phyloP scores from a whole-genome alignment of 2,329 filamentous ascomycete species.

The Aspergillus jensenii region DNA sequence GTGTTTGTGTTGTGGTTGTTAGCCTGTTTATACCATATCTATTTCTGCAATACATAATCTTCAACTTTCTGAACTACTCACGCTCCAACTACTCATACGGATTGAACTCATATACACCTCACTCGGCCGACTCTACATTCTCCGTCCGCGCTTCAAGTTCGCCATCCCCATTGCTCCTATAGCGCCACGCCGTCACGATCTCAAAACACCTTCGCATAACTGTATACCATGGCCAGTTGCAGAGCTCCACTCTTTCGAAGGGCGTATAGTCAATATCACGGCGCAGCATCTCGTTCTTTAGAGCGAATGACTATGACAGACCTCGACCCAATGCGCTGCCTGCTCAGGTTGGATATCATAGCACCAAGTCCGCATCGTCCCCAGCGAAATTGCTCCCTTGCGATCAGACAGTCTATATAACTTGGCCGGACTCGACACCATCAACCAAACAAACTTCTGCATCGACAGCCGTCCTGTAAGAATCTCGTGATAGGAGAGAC shows the following conservation, averaged over 20 bases:
- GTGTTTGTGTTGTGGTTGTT: constrained; percentile 21
- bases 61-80: too few relatives aligned
- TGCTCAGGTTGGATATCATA: constrained; percentile 39
- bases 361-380: constrained; percentile 47
- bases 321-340: background rate
- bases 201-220: constrained; percentile 34
- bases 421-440: constrained; percentile 45
- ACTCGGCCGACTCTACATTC: too few relatives aligned
- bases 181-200: constrained; percentile 25
- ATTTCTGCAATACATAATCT: background rate
- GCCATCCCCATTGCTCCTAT: constrained; percentile 30
- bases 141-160: constrained; percentile 39
- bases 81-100: background rate
- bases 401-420: constrained; percentile 42
- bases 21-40: constrained; percentile 1
- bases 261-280: constrained; percentile 40
- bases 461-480: too few relatives aligned
- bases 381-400: constrained; percentile 44
- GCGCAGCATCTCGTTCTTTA: constrained; percentile 39
- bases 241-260: constrained; percentile 34
- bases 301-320: constrained; percentile 21
- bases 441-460: constrained; percentile 48
- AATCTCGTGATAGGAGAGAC: too few relatives aligned
- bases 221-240: constrained; percentile 37
- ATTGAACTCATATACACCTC: too few relatives aligned